These are phyloP conservation scores for Nepenthes mirabilis DNA, from an alignment of 148 eudicot species.

Conservation along the genomic window DNA sequence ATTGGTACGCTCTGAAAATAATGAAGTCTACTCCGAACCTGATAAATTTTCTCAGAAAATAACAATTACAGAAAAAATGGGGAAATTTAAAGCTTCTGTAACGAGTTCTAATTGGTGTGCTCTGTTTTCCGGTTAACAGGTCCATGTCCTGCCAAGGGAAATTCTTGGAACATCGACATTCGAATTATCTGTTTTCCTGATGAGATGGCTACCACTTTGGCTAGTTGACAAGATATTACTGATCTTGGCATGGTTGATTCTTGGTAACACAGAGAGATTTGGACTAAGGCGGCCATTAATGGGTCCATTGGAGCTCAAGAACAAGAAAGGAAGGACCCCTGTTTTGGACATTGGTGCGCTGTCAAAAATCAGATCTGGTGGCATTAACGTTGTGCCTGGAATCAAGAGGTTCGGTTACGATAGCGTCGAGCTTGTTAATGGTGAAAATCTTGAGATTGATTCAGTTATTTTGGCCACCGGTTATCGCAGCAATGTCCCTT, in stretches of 20 bases:
- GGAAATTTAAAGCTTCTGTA: background rate
- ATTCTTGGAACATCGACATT: constrained; percentile 65
- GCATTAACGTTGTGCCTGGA: constrained; percentile 57
- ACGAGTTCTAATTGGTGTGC: background rate
- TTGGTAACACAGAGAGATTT: constrained; percentile 40
- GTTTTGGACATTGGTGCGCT: constrained; percentile 79
- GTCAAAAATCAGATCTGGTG: constrained; percentile 46
- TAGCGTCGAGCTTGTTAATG: constrained; percentile 44
- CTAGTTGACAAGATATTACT: constrained; percentile 60
- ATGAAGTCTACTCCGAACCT: too few relatives aligned
- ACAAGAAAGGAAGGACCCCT: constrained; percentile 69
- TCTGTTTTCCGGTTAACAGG: constrained; percentile 22
- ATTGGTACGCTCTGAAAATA: background rate
- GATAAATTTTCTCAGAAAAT: too few relatives aligned
- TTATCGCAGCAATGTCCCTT: constrained; percentile 82
- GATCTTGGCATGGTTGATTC: constrained; percentile 51
- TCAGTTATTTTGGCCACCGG: constrained; percentile 77
- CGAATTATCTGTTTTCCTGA: constrained; percentile 42
- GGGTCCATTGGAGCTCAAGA: constrained; percentile 76
- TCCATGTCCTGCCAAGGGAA: constrained; percentile 81
- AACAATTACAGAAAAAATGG: too few relatives aligned
- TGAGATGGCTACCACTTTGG: constrained; percentile 87
- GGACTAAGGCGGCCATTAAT: constrained; percentile 56
- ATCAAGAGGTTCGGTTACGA: constrained; percentile 35
- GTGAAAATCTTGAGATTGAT: constrained; percentile 40